Conservation (phyloP, 2,329 filamentous ascomycete genomes). For the Colletotrichum somersetense region DNA sequence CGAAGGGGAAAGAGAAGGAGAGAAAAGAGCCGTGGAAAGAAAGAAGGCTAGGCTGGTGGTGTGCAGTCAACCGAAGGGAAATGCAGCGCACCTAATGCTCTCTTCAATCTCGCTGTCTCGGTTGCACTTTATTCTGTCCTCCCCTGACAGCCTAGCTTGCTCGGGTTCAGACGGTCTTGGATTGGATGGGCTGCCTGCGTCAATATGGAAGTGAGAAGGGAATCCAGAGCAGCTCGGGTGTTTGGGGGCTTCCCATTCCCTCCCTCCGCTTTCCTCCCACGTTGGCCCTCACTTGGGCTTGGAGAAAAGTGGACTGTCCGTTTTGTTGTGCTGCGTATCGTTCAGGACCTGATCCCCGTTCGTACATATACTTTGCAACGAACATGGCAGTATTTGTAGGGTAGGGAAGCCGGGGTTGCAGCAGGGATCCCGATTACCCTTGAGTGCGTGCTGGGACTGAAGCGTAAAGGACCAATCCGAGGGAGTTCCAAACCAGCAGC, state of each 20-base stretch:
- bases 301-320: constrained; percentile 22
- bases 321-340: constrained; percentile 12
- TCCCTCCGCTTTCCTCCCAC: neutral
- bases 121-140: constrained; percentile 27
- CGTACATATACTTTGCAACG: neutral
- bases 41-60: constrained; percentile 12
- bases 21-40: constrained; percentile 6
- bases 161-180: constrained; percentile 40
- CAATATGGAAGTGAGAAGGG: constrained; percentile 17
- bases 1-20: neutral
- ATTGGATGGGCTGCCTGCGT: constrained; percentile 30
- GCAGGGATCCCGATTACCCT: neutral
- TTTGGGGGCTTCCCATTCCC: neutral
- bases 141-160: constrained; percentile 37
- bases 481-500: constrained; percentile 28
- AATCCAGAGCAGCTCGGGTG: constrained; percentile 22
- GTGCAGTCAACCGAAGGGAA: constrained; percentile 28
- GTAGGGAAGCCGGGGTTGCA: constrained; percentile 19
- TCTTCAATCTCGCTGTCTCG: constrained; percentile 39
- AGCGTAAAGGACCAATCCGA: constrained; percentile 15
- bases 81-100: constrained; percentile 6
- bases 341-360: constrained; percentile 10
- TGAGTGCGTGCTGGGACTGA: neutral
- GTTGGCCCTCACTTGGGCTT: constrained; percentile 7
- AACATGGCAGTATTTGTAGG: constrained; percentile 5